A percentile compares a stretch with the other conserved stretches of the same genome.
These are phyloP conservation scores for Knufia fluminis DNA, from an alignment of 2,329 filamentous ascomycete genomes.

Conservation along the genomic window DNA sequence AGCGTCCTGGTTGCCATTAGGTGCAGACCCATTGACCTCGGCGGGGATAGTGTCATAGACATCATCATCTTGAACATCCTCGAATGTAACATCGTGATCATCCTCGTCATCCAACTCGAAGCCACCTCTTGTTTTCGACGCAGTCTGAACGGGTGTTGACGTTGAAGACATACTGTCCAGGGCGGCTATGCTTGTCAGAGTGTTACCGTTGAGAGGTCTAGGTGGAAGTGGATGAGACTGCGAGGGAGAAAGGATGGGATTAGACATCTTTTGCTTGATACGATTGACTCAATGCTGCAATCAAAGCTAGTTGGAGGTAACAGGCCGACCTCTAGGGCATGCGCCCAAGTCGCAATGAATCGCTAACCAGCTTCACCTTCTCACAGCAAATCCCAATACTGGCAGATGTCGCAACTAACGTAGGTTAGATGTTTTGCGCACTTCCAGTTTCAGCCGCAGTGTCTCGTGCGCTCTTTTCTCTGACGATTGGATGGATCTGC, in stretches of 20 bases:
- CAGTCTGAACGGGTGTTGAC: slow-evolving; percentile 33
- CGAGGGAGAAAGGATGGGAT: slow-evolving; percentile 20
- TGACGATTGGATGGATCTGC: background rate
- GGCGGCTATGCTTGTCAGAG: slow-evolving; percentile 12
- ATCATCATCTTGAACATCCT: slow-evolving; percentile 24
- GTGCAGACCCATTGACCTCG: slow-evolving; percentile 18
- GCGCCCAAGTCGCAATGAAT: background rate
- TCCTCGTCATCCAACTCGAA: slow-evolving; percentile 56
- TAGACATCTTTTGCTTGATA: slow-evolving; percentile 10
- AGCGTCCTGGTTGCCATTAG: slow-evolving; percentile 15
- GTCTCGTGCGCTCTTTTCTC: background rate
- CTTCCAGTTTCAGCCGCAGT: background rate
- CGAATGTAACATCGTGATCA: slow-evolving; percentile 44
- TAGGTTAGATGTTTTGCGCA: background rate
- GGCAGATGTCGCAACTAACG: background rate
- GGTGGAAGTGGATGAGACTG: slow-evolving; percentile 19
- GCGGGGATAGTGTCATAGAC: slow-evolving; percentile 22
- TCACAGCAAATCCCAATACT: background rate
- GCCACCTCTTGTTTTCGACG: slow-evolving; percentile 41
- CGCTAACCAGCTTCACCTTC: background rate
- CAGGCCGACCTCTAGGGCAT: slow-evolving; percentile 3
- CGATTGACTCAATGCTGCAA: slow-evolving; percentile 5
- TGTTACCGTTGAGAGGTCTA: slow-evolving; percentile 13
- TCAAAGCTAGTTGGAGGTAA: slow-evolving; percentile 5
- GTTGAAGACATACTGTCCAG: slow-evolving; percentile 15